phyloP scores from a whole-genome alignment of 2,329 filamentous ascomycete species.

The Colletotrichum acutatum region DNA sequence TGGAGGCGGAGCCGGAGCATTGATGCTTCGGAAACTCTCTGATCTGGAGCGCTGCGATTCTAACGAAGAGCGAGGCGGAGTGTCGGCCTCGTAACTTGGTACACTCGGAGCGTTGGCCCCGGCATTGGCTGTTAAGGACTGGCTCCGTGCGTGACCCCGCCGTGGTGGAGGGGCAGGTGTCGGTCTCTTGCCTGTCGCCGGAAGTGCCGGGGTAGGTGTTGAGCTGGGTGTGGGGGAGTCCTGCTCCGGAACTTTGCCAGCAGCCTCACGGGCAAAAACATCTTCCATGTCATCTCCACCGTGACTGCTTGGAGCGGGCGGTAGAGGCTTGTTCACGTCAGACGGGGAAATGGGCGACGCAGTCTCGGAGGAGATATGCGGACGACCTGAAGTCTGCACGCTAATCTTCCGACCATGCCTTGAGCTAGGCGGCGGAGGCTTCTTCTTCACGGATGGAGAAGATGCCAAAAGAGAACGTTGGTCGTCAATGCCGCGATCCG shows the following conservation, averaged over 20 bases:
- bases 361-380: constrained; percentile 38
- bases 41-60: constrained; percentile 61
- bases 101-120: constrained; percentile 36
- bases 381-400: constrained; percentile 44
- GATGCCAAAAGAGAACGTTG: constrained; percentile 51
- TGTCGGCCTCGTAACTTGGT: constrained; percentile 47
- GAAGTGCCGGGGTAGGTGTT: constrained; percentile 49
- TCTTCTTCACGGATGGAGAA: constrained; percentile 65
- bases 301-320: constrained; percentile 61
- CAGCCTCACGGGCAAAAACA: constrained; percentile 64
- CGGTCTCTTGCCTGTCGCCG: constrained; percentile 51
- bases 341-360: constrained; percentile 49
- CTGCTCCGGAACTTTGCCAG: constrained; percentile 61
- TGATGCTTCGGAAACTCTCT: constrained; percentile 55
- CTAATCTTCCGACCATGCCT: constrained; percentile 82
- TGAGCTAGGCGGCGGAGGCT: constrained; percentile 78
- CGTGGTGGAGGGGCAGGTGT: constrained; percentile 64
- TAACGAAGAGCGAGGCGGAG: constrained; percentile 58
- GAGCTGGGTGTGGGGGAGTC: constrained; percentile 38
- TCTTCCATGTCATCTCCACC: constrained; percentile 62
- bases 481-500: constrained; percentile 60
- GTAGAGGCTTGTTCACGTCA: constrained; percentile 72
- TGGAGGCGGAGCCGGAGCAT: constrained; percentile 64
- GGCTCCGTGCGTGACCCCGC: constrained; percentile 58
- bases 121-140: constrained; percentile 35